Conservation (phyloP, 148 eudicot species). For the Pharnaceum exiguum region DNA sequence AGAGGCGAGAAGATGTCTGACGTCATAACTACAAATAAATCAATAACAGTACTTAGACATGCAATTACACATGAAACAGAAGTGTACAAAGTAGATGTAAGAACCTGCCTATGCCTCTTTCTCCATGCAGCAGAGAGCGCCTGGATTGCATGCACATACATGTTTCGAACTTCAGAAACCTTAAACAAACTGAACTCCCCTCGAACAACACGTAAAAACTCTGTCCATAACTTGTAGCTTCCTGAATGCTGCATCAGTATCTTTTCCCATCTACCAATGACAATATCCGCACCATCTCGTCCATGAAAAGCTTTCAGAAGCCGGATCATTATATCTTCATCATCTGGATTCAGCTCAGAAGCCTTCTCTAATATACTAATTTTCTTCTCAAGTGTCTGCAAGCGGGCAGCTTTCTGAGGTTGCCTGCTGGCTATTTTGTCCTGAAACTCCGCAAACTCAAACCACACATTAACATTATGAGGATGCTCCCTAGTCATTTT, state of each 20-base stretch:
- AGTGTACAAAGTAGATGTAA: constrained; percentile 22
- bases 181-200: constrained; percentile 86
- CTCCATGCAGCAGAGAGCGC: constrained; percentile 79
- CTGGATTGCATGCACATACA: constrained; percentile 72
- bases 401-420: constrained; percentile 86
- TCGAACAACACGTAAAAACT: constrained; percentile 64
- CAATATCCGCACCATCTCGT: constrained; percentile 61
- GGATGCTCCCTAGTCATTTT: constrained; percentile 86
- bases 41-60: too few species aligned
- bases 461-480: constrained; percentile 61
- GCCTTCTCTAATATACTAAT: constrained; percentile 98
- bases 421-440: constrained; percentile 88
- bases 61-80: constrained; percentile 11
- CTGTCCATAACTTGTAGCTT: constrained; percentile 79
- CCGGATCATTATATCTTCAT: constrained; percentile 67
- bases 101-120: constrained; percentile 94
- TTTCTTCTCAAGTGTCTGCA: constrained; percentile 91
- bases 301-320: constrained; percentile 74
- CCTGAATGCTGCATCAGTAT: constrained; percentile 65
- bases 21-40: too few species aligned
- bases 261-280: constrained; percentile 91
- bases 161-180: constrained; percentile 78
- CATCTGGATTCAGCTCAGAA: constrained; percentile 72
- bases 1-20: too few species aligned
- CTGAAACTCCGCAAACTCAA: constrained; percentile 83